Conservation (phyloP, 805 yeast species). For the Yamadazyma ubonensis region DNA sequence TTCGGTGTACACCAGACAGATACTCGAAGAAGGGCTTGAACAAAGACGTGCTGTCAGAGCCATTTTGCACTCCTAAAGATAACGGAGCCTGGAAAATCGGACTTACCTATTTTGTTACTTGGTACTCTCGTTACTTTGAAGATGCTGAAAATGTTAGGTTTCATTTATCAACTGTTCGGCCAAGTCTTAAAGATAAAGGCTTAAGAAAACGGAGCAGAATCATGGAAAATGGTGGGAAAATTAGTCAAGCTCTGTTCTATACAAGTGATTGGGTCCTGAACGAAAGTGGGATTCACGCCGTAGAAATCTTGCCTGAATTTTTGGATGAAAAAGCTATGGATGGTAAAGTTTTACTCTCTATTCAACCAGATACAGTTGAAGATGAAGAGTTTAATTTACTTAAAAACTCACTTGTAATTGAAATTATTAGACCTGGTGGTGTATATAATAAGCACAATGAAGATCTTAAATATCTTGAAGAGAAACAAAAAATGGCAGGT, state of each 20-base stretch:
- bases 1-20: conserved; percentile 81
- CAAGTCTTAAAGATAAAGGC: conserved; percentile 55
- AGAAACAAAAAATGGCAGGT: conserved; percentile 19
- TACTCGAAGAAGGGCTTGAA: conserved; percentile 65
- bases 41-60: conserved; percentile 57
- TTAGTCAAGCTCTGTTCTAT: conserved; percentile 49
- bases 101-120: conserved; percentile 69
- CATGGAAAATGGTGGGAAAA: conserved; percentile 38
- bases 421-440: conserved; percentile 50
- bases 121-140: conserved; percentile 72
- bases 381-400: conserved; percentile 66
- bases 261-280: conserved; percentile 69
- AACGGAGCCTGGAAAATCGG: conserved; percentile 56
- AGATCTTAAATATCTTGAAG: conserved; percentile 42
- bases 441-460: conserved; percentile 48
- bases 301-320: conserved; percentile 66
- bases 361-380: conserved; percentile 67
- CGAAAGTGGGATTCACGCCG: conserved; percentile 60
- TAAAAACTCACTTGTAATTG: conserved; percentile 42
- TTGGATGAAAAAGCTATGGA: conserved; percentile 45
- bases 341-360: conserved; percentile 59
- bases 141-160: conserved; percentile 60
- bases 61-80: conserved; percentile 84
- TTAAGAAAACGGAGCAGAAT: conserved; percentile 37
- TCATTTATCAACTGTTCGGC: conserved; percentile 66